Conservation (phyloP, 108 stramenopile genomes). For the Nitzschia sp. region DNA sequence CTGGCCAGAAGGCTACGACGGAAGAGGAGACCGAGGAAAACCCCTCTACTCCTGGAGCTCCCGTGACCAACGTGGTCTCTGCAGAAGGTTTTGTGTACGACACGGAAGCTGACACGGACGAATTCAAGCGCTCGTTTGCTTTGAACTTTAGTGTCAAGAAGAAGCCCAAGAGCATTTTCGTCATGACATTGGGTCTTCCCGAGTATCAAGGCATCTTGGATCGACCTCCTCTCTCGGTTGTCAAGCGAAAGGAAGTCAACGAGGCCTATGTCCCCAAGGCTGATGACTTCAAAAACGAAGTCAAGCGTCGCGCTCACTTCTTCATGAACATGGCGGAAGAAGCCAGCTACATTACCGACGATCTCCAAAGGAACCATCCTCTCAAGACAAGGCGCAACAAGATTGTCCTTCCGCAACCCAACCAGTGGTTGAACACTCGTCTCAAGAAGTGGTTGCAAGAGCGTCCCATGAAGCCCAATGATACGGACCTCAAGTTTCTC, state of each 20-base stretch:
- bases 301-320: constrained; percentile 33
- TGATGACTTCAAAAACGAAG: constrained; percentile 35
- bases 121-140: constrained; percentile 35
- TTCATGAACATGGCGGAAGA: constrained; percentile 35
- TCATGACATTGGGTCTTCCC: constrained; percentile 33
- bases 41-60: constrained; percentile 2
- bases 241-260: constrained; percentile 37
- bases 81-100: constrained; percentile 20
- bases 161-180: constrained; percentile 36
- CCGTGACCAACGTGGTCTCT: not conserved
- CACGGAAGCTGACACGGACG: constrained; percentile 17
- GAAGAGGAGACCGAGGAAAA: not conserved
- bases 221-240: constrained; percentile 32
- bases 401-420: constrained; percentile 35
- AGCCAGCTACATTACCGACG: constrained; percentile 29
- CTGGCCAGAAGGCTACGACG: not conserved
- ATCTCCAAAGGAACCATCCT: constrained; percentile 30
- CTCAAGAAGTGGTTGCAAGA: constrained; percentile 38
- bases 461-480: constrained; percentile 29
- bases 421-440: constrained; percentile 36
- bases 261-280: constrained; percentile 37
- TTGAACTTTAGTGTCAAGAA: constrained; percentile 17
- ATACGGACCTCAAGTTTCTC: constrained; percentile 24
- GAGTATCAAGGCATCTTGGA: constrained; percentile 32
- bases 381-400: constrained; percentile 39